phyloP scores from a whole-genome alignment of 129 eudicot genomes.

The Arctium lappa region DNA sequence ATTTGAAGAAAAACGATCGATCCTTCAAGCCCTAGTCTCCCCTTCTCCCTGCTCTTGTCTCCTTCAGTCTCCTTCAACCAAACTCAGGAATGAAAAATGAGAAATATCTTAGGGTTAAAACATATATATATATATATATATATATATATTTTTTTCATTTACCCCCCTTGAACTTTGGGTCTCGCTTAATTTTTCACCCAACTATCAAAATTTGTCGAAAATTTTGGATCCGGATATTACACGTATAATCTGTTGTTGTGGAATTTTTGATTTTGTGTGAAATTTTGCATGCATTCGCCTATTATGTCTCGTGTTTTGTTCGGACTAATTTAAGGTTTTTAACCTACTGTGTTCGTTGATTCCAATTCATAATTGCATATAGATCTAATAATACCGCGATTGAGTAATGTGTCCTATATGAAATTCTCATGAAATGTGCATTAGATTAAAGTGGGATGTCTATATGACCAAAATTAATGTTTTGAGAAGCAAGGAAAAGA shows the following conservation, averaged over 20 bases:
- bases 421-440: background rate
- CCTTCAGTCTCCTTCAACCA: no score
- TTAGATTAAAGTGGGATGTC: background rate
- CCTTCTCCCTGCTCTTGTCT: no score
- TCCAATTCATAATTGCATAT: background rate
- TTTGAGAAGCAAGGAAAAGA: background rate
- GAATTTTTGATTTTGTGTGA: background rate
- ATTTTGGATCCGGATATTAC: no score
- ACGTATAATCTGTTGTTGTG: background rate
- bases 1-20: no score
- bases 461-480: background rate
- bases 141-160: no score
- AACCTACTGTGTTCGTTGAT: background rate
- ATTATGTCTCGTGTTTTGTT: background rate
- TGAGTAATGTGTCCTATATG: background rate
- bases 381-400: background rate
- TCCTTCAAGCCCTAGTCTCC: no score
- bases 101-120: no score
- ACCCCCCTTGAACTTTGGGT: no score
- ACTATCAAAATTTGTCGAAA: no score
- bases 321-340: background rate
- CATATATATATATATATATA: no score
- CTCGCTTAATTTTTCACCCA: no score
- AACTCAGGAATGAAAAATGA: no score
- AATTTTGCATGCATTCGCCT: background rate